Evolutionary conservation across 2,329 filamentous ascomycete species (phyloP).

Genomic region (Delphinella strobiligena): DNA sequence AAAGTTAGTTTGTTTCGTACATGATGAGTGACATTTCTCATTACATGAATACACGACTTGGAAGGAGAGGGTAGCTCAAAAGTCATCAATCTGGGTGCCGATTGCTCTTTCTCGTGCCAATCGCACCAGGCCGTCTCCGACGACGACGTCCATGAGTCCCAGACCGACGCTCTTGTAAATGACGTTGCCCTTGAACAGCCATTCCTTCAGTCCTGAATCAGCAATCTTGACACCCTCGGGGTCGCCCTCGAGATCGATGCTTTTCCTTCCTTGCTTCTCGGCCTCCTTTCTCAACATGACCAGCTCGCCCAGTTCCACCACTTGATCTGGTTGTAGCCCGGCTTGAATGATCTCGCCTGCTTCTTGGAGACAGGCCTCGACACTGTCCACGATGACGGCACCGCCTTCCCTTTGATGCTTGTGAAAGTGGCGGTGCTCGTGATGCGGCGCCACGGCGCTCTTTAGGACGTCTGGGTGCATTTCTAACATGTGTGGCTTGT

Average conservation of each 20-base stretch:
- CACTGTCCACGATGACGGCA: conserved; percentile 52
- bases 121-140: conserved; percentile 45
- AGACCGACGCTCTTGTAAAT: conserved; percentile 60
- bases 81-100: conserved; percentile 41
- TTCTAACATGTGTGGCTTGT: conserved; percentile 67
- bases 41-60: background rate
- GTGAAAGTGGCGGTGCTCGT: conserved; percentile 48
- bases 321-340: conserved; percentile 56
- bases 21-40: background rate
- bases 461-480: conserved; percentile 64
- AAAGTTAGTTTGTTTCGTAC: too few species aligned
- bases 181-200: conserved; percentile 51
- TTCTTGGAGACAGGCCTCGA: conserved; percentile 69
- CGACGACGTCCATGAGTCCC: conserved; percentile 56
- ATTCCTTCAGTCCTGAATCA: conserved; percentile 38
- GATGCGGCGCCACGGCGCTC: conserved; percentile 46
- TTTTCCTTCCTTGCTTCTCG: conserved; percentile 19
- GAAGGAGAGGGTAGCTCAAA: conserved; percentile 17
- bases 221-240: conserved; percentile 17
- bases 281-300: conserved; percentile 49
- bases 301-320: conserved; percentile 81
- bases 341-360: conserved; percentile 80
- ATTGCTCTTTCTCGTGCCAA: conserved; percentile 44
- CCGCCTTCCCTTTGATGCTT: conserved; percentile 48
- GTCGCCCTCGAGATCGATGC: conserved; percentile 11